These are phyloP conservation scores for Fusarium duplospermum DNA, from an alignment of 2,329 filamentous ascomycete species.

Conservation along the genomic window DNA sequence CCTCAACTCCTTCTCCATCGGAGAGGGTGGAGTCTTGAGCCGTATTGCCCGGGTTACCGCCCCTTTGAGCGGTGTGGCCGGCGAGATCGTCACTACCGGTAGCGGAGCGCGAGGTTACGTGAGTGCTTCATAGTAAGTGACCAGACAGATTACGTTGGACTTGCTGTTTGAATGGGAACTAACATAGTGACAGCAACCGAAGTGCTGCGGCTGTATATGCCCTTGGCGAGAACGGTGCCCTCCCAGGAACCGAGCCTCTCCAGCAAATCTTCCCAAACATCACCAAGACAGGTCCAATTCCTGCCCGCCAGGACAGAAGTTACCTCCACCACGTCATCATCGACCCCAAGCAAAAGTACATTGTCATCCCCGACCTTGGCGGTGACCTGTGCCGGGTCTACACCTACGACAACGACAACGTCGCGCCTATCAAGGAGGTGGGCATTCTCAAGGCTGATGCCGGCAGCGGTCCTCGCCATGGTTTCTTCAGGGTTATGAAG, in stretches of 20 bases:
- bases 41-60: slow-evolving; percentile 28
- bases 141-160: neutral
- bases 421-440: slow-evolving; percentile 35
- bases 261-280: slow-evolving; percentile 35
- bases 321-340: slow-evolving; percentile 40
- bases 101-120: slow-evolving; percentile 34
- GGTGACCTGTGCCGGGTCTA: slow-evolving; percentile 36
- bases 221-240: slow-evolving; percentile 26
- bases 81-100: slow-evolving; percentile 25
- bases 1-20: slow-evolving; percentile 37
- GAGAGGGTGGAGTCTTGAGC: slow-evolving; percentile 12
- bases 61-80: slow-evolving; percentile 27
- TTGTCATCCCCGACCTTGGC: slow-evolving; percentile 38
- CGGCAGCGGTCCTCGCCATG: slow-evolving; percentile 37
- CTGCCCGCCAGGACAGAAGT: slow-evolving; percentile 37
- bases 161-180: neutral
- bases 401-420: slow-evolving; percentile 34
- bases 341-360: slow-evolving; percentile 37
- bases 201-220: slow-evolving; percentile 25
- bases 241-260: slow-evolving; percentile 28
- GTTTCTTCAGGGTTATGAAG: slow-evolving; percentile 35
- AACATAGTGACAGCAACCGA: slow-evolving; percentile 13
- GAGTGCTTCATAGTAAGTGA: slow-evolving; percentile 37
- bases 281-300: slow-evolving; percentile 30
- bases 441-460: slow-evolving; percentile 19